Conservation (phyloP, 2,329 filamentous ascomycete genomes). For the Periconia macrospinosa region DNA sequence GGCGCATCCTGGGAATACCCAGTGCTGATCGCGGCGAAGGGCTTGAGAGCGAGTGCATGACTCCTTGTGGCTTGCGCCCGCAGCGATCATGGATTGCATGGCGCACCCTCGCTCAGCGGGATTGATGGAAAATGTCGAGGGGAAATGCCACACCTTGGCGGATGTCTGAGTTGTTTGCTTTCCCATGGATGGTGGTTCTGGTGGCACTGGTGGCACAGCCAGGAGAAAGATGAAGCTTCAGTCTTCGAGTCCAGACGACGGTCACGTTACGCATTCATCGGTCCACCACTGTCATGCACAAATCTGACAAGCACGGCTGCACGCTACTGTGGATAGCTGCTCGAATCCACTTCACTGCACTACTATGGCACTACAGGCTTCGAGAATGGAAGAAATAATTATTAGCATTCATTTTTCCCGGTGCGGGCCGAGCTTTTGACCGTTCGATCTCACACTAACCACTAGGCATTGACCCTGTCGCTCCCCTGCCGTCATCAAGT, state of each 20-base stretch:
- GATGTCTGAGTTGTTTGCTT: conserved; percentile 6
- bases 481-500: neutral
- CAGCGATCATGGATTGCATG: conserved; percentile 30
- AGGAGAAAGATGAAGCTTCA: neutral
- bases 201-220: neutral
- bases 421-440: conserved; percentile 43
- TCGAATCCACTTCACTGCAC: conserved; percentile 16
- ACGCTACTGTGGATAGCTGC: conserved; percentile 23
- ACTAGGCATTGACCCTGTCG: neutral
- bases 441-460: conserved; percentile 27
- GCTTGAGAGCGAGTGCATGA: conserved; percentile 26
- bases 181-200: too few relatives aligned
- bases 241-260: conserved; percentile 6
- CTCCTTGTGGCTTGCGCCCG: conserved; percentile 31
- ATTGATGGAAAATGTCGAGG: conserved; percentile 34
- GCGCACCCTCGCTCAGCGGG: conserved; percentile 25
- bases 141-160: conserved; percentile 10
- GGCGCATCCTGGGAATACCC: conserved; percentile 15
- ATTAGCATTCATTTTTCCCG: conserved; percentile 33
- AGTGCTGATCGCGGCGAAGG: conserved; percentile 34
- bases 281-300: conserved; percentile 16
- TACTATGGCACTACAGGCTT: conserved; percentile 33
- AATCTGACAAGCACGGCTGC: conserved; percentile 26
- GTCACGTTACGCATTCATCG: conserved; percentile 27
- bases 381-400: conserved; percentile 29